Evolutionary conservation across 2,329 filamentous ascomycete species (phyloP), one percentile per base, ranked within the genome.

Genomic region (Diplodia mutila): DNA sequence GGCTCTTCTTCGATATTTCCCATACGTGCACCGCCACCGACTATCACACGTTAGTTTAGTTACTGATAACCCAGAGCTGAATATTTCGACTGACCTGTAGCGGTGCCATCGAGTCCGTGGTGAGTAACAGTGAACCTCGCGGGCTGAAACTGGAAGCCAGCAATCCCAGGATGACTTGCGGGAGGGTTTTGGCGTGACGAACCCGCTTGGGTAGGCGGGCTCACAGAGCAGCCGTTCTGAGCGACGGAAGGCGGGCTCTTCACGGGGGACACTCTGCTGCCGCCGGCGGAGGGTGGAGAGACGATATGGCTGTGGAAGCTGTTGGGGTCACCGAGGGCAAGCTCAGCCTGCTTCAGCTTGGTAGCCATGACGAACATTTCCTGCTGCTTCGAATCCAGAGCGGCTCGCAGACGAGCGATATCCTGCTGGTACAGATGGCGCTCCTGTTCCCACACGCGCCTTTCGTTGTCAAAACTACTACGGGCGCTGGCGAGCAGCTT

Each of bases 51-150:
- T 63, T 25, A 63, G 46, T 48, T 63, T 25, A 63, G 46, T 48
- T 3, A 37, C 73, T 72, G 55, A 77, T 74, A 46, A 73, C 69
- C 21, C 75, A 68, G 34, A 12, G 71, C 68, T 32, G 76, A 68
- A 16, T 51, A 72, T 73, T 25, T 72, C 73, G 23, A 53, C 61
- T 42, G 7, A 66, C 63, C 51, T 42, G 48, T 42, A 14, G 48
- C 21, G 27, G 37, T 66, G 21, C 64, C 61, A 5, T 65, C 64
- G 9, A 37, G 7, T 4, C 66, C 66, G 21, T 64, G 66, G 37
- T 67, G 66, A 21, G 66, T 46, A 39, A 51, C 39, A 48, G 34
- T 25, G 37, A 67, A 64, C n/a, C 49, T 63, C 6, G 64, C 25
- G 2, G 51, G 34, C 4, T 53, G 64, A 27, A 57, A 54, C n/a